Base-by-base conservation (phyloP, 2,329 filamentous ascomycete genomes). In the Didymella segeticola region DNA sequence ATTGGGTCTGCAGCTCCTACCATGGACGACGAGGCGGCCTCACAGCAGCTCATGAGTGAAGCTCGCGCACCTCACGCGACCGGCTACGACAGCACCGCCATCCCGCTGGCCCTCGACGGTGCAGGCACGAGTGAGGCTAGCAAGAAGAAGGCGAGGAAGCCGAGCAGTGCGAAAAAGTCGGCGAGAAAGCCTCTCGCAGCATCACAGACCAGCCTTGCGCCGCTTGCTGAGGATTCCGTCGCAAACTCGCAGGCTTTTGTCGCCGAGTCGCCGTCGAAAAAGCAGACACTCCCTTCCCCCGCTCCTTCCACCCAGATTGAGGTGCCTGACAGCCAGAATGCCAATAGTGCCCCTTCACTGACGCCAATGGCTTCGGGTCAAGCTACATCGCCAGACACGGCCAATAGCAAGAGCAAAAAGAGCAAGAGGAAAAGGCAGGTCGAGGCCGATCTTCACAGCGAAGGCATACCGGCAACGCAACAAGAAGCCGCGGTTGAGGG, bases 11-110 rank as follows among this genome's bases (percentile, higher is more conserved):
- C 30, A 66, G 64, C 46, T 30, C 60, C 63, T 1, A 47, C 49
- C 2, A 60, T 60, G 56, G 64, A 67, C 43, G 60, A 66, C 47
- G 30, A 57, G 22, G 56, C 58, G 10, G 64, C 64, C 7, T 60
- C 59, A 22, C 59, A 62, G 46, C 64, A 67, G 26, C 61, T 67
- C 27, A 55, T 63, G 29, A 59, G 53, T 31, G 64, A 65, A 39
- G 57, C 43, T 29, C 43, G 36, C 43, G 53, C 48, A 19, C 11
- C 47, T 8, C 46, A 47, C 27, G 42, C 27, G 14, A 25, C 38
- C 14, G 17, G 41, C 33, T 23, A 48, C 11, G 11, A 27, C 14
- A 39, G 43, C 14, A n/a, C 38, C 14, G 45, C 51, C 14, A 54
- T 54, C 14, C 51, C 51, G 22, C 26, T 50, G 11, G 26, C 14